A percentile compares a stretch with the other conserved stretches of the same genome.
Conservation (phyloP, 768 basidiomycete genomes). For the Boletus subcaerulescens region DNA sequence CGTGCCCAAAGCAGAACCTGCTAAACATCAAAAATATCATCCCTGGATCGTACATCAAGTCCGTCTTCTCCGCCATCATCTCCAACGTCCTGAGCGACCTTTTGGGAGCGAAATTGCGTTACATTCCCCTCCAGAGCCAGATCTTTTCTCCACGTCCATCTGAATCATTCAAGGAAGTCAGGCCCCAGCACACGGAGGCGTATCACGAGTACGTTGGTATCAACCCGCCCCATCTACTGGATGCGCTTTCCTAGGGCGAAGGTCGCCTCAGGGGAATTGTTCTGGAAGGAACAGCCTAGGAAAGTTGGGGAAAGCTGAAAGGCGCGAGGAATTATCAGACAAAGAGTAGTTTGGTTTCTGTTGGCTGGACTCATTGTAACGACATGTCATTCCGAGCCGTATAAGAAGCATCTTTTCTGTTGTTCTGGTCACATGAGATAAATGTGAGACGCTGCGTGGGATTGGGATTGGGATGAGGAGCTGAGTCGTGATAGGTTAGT, state of each 20-base stretch:
- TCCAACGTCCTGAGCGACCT: not conserved
- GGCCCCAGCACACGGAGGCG: not conserved
- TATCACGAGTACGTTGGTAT: not conserved
- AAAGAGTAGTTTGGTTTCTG: too few species aligned
- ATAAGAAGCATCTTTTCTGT: too few species aligned
- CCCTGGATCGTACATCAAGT: not conserved
- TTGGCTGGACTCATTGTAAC: too few species aligned
- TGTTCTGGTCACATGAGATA: too few species aligned
- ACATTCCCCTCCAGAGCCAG: slow-evolving; percentile 1
- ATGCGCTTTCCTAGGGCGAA: not conserved
- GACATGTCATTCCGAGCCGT: too few species aligned
- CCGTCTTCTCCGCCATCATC: not conserved
- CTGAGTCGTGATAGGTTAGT: too few species aligned
- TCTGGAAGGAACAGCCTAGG: too few species aligned
- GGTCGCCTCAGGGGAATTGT: not conserved
- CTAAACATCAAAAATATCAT: not conserved
- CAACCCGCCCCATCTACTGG: not conserved
- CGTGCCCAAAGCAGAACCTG: not conserved
- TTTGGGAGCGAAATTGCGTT: not conserved
- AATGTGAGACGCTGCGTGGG: too few species aligned
- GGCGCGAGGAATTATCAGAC: too few species aligned
- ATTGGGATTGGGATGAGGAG: too few species aligned
- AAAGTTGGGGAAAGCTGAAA: too few species aligned
- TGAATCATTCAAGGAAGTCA: not conserved
- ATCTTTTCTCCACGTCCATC: not conserved